These are phyloP conservation scores for Dimocarpus longan DNA, from an alignment of 345 rosid genomes.

Conservation along the genomic window DNA sequence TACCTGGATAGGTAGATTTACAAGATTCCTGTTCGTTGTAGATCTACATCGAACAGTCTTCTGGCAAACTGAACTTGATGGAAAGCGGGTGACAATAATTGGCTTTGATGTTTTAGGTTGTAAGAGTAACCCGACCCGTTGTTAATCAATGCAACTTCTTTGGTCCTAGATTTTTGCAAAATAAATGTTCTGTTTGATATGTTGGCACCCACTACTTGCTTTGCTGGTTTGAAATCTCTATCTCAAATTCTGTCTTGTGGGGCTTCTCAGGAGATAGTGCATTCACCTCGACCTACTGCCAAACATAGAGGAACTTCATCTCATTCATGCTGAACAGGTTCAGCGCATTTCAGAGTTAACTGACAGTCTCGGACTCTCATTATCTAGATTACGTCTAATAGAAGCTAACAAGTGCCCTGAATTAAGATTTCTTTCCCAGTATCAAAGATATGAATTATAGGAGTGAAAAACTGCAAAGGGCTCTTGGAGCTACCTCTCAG, in stretches of 20 bases:
- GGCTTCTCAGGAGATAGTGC: neutral
- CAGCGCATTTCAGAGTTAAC: neutral
- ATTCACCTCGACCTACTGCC: neutral
- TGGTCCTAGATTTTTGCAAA: conserved; percentile 17
- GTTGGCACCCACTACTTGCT: neutral
- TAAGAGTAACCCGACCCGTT: conserved; percentile 22
- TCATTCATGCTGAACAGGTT: neutral
- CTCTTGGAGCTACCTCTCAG: neutral
- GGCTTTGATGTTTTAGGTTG: conserved; percentile 28
- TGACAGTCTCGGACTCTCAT: neutral
- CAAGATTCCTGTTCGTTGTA: conserved; percentile 30
- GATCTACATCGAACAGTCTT: conserved; percentile 25
- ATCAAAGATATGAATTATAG: neutral
- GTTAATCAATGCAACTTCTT: conserved; percentile 29
- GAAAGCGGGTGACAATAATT: conserved; percentile 28
- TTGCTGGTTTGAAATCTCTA: neutral
- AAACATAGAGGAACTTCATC: neutral
- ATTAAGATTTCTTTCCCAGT: neutral
- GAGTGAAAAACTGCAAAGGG: neutral
- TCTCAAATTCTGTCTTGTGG: neutral
- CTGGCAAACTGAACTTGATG: conserved; percentile 28
- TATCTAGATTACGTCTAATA: neutral
- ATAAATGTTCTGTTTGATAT: neutral
- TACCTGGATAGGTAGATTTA: conserved; percentile 27
- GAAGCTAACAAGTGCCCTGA: neutral